Evolutionary conservation across 805 yeast genomes (phyloP).

Genomic region (Yarrowia deformans): DNA sequence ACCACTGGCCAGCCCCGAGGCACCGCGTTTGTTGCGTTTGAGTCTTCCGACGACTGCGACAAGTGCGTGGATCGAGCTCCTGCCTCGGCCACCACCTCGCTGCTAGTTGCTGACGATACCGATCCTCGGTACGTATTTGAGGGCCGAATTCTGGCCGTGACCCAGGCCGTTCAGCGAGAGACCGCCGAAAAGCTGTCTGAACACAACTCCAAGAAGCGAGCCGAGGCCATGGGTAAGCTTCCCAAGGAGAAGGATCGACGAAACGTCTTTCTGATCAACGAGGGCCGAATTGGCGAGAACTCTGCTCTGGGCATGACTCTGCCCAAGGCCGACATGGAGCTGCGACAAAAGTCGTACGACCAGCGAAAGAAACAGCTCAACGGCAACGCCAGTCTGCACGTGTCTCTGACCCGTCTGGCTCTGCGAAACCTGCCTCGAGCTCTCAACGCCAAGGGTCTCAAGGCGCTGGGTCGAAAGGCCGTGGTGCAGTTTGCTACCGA

Average conservation of each 20-base stretch:
- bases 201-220: conserved; percentile 73
- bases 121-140: conserved; percentile 85
- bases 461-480: conserved; percentile 92
- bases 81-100: conserved; percentile 62
- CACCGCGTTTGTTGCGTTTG: conserved; percentile 92
- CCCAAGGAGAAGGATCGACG: conserved; percentile 83
- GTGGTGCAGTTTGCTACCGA: conserved; percentile 94
- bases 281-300: conserved; percentile 85
- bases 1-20: conserved; percentile 89
- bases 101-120: conserved; percentile 90
- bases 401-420: conserved; percentile 94
- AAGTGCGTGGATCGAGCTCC: conserved; percentile 84
- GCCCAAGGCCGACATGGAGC: conserved; percentile 75
- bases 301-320: conserved; percentile 78
- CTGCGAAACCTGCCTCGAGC: conserved; percentile 92
- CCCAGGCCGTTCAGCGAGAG: conserved; percentile 86
- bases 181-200: conserved; percentile 79
- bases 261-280: conserved; percentile 84
- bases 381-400: conserved; percentile 88
- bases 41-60: conserved; percentile 63
- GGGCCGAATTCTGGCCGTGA: conserved; percentile 85
- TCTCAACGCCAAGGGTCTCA: conserved; percentile 84
- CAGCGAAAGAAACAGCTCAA: conserved; percentile 88
- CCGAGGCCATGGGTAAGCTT: conserved; percentile 78
- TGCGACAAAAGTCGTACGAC: conserved; percentile 86